A percentile compares a stretch with the other conserved stretches of the same genome.
Conservation (phyloP, 306 rosid species). For the Dalbergia cochinchinensis region DNA sequence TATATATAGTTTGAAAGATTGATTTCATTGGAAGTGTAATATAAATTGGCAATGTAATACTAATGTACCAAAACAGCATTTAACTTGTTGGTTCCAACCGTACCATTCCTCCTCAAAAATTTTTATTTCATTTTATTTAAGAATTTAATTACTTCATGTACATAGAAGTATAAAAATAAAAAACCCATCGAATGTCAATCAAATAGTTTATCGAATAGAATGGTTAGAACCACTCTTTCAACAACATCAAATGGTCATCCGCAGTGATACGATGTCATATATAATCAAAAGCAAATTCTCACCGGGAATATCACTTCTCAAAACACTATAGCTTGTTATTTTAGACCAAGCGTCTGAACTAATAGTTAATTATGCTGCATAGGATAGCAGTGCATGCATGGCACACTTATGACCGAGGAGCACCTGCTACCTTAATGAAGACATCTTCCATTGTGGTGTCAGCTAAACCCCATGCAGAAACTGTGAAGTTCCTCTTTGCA, state of each 20-base stretch:
- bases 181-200: not conserved
- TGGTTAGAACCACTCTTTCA: not conserved
- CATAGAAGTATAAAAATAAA: no score
- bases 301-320: not conserved
- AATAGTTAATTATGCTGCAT: not conserved
- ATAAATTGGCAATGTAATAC: no score
- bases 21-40: no score
- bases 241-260: not conserved
- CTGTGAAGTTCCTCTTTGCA: constrained; percentile 77
- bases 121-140: no score
- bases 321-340: not conserved
- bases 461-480: constrained; percentile 88
- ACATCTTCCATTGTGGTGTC: constrained; percentile 93
- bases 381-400: not conserved
- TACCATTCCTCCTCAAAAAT: not conserved
- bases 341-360: no score
- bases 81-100: not conserved
- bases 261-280: not conserved
- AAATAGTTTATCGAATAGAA: no score
- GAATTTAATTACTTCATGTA: no score
- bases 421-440: constrained; percentile 84
- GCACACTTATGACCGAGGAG: constrained; percentile 56
- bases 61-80: no score
- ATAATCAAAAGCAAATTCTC: constrained; percentile 6
- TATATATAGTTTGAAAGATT: no score